Percentiles rank a stretch among this genome's conserved stretches.
Conservation (phyloP, 2,329 filamentous ascomycete genomes). For the Zasmidium cellare region DNA sequence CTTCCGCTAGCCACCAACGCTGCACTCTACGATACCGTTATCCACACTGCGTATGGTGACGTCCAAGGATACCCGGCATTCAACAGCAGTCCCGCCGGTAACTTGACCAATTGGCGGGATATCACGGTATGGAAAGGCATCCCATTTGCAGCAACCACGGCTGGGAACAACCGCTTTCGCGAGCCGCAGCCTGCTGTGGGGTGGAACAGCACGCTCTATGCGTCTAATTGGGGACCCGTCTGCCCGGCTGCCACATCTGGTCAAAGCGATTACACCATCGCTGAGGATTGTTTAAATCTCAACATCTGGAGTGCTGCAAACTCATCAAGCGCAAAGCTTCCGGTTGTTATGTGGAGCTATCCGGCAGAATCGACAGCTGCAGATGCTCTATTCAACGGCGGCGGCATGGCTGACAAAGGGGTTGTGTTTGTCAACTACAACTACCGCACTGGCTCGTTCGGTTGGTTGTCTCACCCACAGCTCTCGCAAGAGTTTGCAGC, state of each 20-base stretch:
- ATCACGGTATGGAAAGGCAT: slow-evolving; percentile 2
- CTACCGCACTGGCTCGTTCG: slow-evolving; percentile 51
- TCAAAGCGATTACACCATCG: neutral
- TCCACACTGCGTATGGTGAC: neutral
- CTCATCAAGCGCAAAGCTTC: neutral
- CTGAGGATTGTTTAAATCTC: slow-evolving; percentile 1
- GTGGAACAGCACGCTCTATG: neutral
- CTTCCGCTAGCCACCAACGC: neutral
- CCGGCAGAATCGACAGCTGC: neutral
- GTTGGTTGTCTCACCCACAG: slow-evolving; percentile 39
- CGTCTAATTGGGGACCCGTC: neutral
- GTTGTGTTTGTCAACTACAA: slow-evolving; percentile 43
- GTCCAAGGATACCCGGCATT: neutral
- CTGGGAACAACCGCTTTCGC: neutral
- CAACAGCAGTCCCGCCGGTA: slow-evolving; percentile 2
- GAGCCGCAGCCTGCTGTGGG: neutral
- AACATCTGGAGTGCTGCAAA: neutral
- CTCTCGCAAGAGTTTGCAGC: slow-evolving; percentile 35
- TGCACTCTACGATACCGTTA: neutral
- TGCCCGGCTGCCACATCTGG: neutral
- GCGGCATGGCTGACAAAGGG: neutral
- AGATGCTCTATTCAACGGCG: neutral
- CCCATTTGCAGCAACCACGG: neutral
- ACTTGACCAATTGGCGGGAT: neutral
- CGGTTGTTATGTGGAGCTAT: slow-evolving; percentile 1